Base-by-base conservation (phyloP, 2,329 filamentous ascomycete species). In the Rhynchosporium secalis region DNA sequence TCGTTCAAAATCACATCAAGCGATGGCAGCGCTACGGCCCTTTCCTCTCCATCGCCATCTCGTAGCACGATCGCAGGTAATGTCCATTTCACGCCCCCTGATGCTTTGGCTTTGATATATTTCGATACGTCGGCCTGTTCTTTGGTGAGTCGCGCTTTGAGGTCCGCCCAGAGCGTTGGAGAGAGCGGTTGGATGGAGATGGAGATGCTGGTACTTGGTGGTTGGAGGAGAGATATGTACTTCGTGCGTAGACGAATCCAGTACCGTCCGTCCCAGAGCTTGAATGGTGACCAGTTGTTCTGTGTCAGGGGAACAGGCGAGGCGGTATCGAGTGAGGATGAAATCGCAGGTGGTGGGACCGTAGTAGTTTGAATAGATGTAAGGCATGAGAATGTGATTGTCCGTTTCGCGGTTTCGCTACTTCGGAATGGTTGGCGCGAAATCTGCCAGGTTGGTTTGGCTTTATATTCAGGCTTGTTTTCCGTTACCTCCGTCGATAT, bases 201-300 rank as follows among this genome's bases (percentile, higher is more conserved):
- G 3, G 33, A 36, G 9, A 72, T 20, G 3, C 6, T 36, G 33
- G 6, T 36, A 10, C 33, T 36, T 36, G 9, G 57, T 52, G 13
- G 28, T 15, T 49, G 29, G 41, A 29, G 26, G 12, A 31, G 31
- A 15, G 20, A 36, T 36, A 10, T 43, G 8, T 28, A 49, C 0
- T 20, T 33, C 4, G 9, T 71, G 52, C 62, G 45, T 13, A 85
- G 60, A 15, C 79, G 77, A 15, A 87, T 73, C 86, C 86, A 89
- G 73, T 81, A 88, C 2, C 86, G 82, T 0, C 84, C 82, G 72
- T 89, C 86, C 76, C 80, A 89, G 3, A 59, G 65, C 4, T 51
- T 56, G 72, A 72, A 75, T 2, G 68, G 54, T 45, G 65, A 61
- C 64, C 68, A 66, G 9, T 20, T 7, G n/a, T 4, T 28, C 4